Percentiles rank a stretch among this genome's conserved stretches.
These are phyloP conservation scores for Ophiostoma pallidulum DNA, from an alignment of 2,329 filamentous ascomycete species.

Conservation along the genomic window DNA sequence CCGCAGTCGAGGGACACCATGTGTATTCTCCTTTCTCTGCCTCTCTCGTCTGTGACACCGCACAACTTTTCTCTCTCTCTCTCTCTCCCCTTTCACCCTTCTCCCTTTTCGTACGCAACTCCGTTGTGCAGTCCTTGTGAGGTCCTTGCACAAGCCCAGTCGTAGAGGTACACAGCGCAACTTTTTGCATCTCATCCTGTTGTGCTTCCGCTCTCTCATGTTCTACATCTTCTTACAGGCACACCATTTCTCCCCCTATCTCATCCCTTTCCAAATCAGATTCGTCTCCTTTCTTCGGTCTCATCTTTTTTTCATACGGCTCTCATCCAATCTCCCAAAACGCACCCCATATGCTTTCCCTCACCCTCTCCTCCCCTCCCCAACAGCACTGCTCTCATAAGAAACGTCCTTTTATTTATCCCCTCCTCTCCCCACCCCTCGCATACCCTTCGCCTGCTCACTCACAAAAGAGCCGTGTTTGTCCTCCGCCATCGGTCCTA, in stretches of 20 bases:
- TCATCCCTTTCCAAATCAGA: no score
- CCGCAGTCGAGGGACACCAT: no score
- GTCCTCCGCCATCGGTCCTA: no score
- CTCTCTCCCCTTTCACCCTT: not conserved
- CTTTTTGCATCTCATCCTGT: slow-evolving; percentile 1
- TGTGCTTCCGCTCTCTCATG: not conserved
- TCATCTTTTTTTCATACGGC: not conserved
- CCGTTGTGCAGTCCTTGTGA: not conserved
- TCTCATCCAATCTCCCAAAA: not conserved
- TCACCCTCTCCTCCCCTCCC: not conserved
- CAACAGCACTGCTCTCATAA: not conserved
- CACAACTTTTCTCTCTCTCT: not conserved
- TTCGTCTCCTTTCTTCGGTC: not conserved
- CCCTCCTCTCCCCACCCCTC: no score
- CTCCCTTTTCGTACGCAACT: not conserved
- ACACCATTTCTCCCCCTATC: not conserved
- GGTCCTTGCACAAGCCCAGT: no score
- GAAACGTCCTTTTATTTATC: no score
- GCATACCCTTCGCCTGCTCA: no score
- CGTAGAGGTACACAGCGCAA: slow-evolving; percentile 4
- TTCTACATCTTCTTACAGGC: no score
- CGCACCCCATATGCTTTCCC: no score
- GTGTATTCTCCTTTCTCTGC: not conserved
- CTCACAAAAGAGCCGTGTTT: no score
- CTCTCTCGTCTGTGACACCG: not conserved